A percentile compares a stretch with the other conserved stretches of the same genome.
These are phyloP conservation scores for Rhodotorula diobovata DNA, from an alignment of 768 basidiomycete genomes.

Conservation along the genomic window DNA sequence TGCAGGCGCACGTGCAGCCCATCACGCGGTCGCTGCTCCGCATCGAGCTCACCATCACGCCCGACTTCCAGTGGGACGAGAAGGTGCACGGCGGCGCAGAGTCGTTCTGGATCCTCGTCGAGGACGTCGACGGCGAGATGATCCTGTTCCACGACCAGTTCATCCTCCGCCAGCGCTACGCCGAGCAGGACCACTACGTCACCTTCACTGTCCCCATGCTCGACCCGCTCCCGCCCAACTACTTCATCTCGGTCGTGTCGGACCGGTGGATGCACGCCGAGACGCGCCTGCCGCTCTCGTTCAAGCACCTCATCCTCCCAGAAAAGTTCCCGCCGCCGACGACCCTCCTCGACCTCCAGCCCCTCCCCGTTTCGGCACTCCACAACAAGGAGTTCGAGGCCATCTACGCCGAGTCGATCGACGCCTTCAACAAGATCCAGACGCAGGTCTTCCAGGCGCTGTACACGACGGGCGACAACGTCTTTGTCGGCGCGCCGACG, in stretches of 20 bases:
- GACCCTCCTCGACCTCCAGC: constrained; percentile 83
- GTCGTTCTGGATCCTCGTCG: constrained; percentile 87
- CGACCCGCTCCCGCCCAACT: constrained; percentile 96
- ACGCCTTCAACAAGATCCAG: constrained; percentile 96
- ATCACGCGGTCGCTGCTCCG: constrained; percentile 89
- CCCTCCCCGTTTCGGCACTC: constrained; percentile 79
- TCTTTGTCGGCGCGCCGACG: constrained; percentile 93
- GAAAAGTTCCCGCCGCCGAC: constrained; percentile 94
- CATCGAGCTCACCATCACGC: constrained; percentile 86
- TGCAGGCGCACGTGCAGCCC: constrained; percentile 93
- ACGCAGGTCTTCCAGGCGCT: constrained; percentile 98
- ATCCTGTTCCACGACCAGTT: constrained; percentile 93
- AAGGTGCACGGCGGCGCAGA: constrained; percentile 84
- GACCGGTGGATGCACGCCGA: constrained; percentile 95
- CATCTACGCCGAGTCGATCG: constrained; percentile 73
- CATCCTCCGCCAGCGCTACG: constrained; percentile 76
- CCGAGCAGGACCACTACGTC: constrained; percentile 91
- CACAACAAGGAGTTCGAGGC: constrained; percentile 89
- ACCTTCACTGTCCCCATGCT: constrained; percentile 94
- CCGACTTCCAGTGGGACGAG: constrained; percentile 99
- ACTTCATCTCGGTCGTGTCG: constrained; percentile 90
- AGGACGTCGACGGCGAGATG: constrained; percentile 95
- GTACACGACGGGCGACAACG: constrained; percentile 92
- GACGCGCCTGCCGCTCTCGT: constrained; percentile 88
- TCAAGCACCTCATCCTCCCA: constrained; percentile 95